Percentiles rank a stretch among this genome's conserved stretches.
Conservation (phyloP, 805 yeast species). For the Kodamaea laetipori region DNA sequence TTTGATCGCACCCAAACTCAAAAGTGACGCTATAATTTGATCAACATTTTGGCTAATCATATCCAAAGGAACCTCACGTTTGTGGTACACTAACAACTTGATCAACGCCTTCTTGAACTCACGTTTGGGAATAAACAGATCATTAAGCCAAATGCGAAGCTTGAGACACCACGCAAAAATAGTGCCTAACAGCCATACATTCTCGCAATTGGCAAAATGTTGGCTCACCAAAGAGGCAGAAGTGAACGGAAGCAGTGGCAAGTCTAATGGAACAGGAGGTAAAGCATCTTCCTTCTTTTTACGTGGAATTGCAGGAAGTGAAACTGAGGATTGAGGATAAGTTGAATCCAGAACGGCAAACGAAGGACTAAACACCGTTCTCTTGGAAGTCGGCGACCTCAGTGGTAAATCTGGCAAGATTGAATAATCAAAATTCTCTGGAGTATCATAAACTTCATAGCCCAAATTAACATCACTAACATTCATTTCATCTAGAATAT, state of each 20-base stretch:
- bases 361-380: slow-evolving; percentile 7
- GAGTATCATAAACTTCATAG: slow-evolving; percentile 20
- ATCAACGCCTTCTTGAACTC: slow-evolving; percentile 58
- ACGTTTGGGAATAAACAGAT: slow-evolving; percentile 46
- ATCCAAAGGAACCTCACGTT: slow-evolving; percentile 51
- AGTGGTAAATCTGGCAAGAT: slow-evolving; percentile 37
- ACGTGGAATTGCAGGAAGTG: slow-evolving; percentile 12
- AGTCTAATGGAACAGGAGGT: slow-evolving; percentile 48
- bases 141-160: slow-evolving; percentile 55
- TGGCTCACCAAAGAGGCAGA: slow-evolving; percentile 48
- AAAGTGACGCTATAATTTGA: slow-evolving; percentile 46
- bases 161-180: slow-evolving; percentile 58
- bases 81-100: slow-evolving; percentile 51
- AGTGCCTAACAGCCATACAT: slow-evolving; percentile 49
- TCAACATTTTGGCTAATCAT: slow-evolving; percentile 54
- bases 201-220: slow-evolving; percentile 51
- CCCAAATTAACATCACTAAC: slow-evolving; percentile 11
- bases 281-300: slow-evolving; percentile 24
- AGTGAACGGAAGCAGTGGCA: slow-evolving; percentile 61
- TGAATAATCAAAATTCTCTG: slow-evolving; percentile 36
- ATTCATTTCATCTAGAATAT: slow-evolving; percentile 15
- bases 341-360: slow-evolving; percentile 7
- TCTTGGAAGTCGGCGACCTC: slow-evolving; percentile 7
- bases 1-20: slow-evolving; percentile 44
- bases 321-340: slow-evolving; percentile 2